Evolutionary conservation across 495 filamentous ascomycete genomes (phyloP), one percentile per base, ranked within the genome.

Genomic region (Tuber umbilicatum): DNA sequence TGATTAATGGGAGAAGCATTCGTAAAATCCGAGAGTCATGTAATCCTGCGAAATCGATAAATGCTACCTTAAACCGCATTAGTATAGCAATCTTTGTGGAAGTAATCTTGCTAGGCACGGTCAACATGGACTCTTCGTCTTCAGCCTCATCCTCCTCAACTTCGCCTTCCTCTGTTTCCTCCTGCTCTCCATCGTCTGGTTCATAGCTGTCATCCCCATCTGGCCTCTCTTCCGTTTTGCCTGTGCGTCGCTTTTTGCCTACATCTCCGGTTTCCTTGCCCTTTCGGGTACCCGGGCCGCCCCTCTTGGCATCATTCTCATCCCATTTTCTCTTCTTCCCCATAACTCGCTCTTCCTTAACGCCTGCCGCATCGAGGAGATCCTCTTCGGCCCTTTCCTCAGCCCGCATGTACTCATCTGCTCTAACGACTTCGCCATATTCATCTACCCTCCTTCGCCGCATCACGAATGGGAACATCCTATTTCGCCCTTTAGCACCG

Each of bases 281-380:
- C 75, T 64, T 76, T 74, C 75, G 76, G 75, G 50, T 79, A 78
- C 69, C 79, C 71, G 23, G 68, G 72, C 39, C 75, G 55, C 70
- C 82, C 69, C 73, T 50, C 74, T 77, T 81, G 38, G 72, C 77
- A 21, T 71, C 71, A 35, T 64, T 64, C 73, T 97, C 93, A 73
- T 93, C 91, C 92, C 94, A 97, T 84, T 93, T 94, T 68, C 95
- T 88, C 83, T 99, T 99, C 85, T 94, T 93, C 37, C 96, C 96
- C 47, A 97, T 87, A 45, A 88, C 88, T 39, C 75, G 70, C 85
- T 71, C 84, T 83, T 79, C 75, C 73, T 78, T 88, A 84, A 47
- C 85, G 85, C 73, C 85, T 78, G 68, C 88, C 86, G 72, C 87
- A 87, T 70, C 85, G 89, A 79, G 41, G 67, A 79, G 73, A 70